Conservation (phyloP, 2,329 filamentous ascomycete genomes). For the Microdochium bolleyi region DNA sequence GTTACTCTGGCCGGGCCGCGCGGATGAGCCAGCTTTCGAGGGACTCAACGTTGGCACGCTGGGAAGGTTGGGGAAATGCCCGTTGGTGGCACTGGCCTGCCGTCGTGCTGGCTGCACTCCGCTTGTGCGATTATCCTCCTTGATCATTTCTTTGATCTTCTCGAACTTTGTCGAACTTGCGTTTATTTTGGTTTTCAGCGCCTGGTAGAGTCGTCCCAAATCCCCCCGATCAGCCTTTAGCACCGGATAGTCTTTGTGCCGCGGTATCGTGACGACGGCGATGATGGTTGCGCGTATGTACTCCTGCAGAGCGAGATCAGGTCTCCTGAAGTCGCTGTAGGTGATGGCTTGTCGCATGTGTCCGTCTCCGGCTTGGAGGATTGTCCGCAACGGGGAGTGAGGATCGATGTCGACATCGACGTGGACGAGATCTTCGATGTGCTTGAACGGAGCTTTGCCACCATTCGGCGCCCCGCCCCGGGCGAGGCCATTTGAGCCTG, state of each 20-base stretch:
- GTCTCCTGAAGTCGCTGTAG: constrained; percentile 53
- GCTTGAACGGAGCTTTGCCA: constrained; percentile 32
- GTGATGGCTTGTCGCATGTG: constrained; percentile 53
- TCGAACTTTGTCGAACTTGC: constrained; percentile 42
- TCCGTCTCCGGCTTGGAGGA: constrained; percentile 44
- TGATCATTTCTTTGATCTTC: constrained; percentile 50
- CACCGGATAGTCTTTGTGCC: constrained; percentile 65
- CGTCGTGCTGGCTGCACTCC: constrained; percentile 42
- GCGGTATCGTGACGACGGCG: constrained; percentile 65
- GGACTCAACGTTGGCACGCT: constrained; percentile 7
- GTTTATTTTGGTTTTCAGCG: constrained; percentile 41
- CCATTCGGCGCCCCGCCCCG: constrained; percentile 1
- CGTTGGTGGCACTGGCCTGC: constrained; percentile 3
- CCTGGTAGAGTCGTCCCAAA: constrained; percentile 36
- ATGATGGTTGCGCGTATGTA: constrained; percentile 80
- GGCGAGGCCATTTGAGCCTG: constrained; percentile 12
- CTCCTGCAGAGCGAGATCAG: constrained; percentile 72
- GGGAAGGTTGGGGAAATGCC: constrained; percentile 6
- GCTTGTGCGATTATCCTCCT: constrained; percentile 54
- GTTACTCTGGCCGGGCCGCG: neutral
- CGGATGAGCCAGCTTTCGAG: neutral
- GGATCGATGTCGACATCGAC: constrained; percentile 36
- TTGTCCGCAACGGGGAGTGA: constrained; percentile 41
- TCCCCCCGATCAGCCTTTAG: constrained; percentile 48
- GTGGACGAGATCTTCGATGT: constrained; percentile 45